phyloP scores from a whole-genome alignment of 2,329 filamentous ascomycete species.

The Hypoxylon sp. region DNA sequence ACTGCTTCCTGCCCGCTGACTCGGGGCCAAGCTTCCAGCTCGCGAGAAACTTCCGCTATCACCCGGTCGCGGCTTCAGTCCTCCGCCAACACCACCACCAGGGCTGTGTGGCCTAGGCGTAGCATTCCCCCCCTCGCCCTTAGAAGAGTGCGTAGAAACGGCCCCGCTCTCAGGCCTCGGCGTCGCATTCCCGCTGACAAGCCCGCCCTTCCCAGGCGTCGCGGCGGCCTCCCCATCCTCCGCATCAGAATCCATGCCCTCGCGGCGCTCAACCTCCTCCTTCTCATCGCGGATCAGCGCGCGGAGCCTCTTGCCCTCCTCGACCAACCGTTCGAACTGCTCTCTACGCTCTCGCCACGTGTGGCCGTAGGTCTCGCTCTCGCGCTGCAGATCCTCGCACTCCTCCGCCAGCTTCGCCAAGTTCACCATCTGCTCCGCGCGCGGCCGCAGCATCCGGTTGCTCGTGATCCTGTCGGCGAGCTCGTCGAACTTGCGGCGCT shows the following conservation, averaged over 20 bases:
- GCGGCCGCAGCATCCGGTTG: slow-evolving; percentile 81
- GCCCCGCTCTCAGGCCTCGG: slow-evolving; percentile 16
- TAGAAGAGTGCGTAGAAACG: slow-evolving; percentile 16
- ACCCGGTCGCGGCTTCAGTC: slow-evolving; percentile 49
- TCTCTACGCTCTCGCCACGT: slow-evolving; percentile 88
- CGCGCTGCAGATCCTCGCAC: slow-evolving; percentile 86
- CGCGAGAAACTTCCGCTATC: slow-evolving; percentile 37
- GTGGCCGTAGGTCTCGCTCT: slow-evolving; percentile 82
- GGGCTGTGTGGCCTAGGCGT: slow-evolving; percentile 57
- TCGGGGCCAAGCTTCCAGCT: slow-evolving; percentile 55
- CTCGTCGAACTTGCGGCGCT: slow-evolving; percentile 89
- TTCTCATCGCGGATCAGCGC: slow-evolving; percentile 93
- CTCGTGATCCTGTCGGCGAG: slow-evolving; percentile 87
- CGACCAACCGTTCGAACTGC: slow-evolving; percentile 89
- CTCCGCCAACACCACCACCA: slow-evolving; percentile 25
- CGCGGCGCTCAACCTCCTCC: slow-evolving; percentile 89
- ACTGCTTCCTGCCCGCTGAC: slow-evolving; percentile 51
- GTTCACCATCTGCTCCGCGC: slow-evolving; percentile 85
- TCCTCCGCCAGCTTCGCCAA: slow-evolving; percentile 88
- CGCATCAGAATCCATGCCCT: slow-evolving; percentile 80
- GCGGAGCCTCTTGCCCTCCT: slow-evolving; percentile 88
- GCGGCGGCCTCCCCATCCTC: slow-evolving; percentile 67
- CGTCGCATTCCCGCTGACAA: slow-evolving; percentile 60
- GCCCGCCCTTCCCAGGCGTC: slow-evolving; percentile 63
- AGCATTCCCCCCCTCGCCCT: slow-evolving; percentile 50